Base-by-base conservation (phyloP, 306 rosid species). In the Vigna hirtella region DNA sequence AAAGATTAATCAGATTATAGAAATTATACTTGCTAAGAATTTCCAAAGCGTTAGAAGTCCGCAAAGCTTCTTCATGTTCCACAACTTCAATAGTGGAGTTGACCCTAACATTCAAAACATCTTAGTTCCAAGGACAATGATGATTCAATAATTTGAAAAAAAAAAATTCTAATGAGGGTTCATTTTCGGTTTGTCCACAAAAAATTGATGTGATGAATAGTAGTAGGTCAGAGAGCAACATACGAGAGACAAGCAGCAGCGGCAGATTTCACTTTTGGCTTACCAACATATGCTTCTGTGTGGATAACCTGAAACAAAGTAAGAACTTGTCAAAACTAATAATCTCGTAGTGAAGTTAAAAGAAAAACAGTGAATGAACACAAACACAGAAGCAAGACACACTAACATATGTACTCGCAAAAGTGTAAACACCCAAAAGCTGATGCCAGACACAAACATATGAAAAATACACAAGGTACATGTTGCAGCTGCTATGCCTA, bases 251-350 rank as follows among this genome's bases (percentile, higher is more conserved):
- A 95, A 64, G 99, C 84, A 57, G 88, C 86, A 42, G 91, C 98
- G 67, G 98, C 98, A 32, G 98, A 95, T 82, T 86, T 86, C 67
- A 95, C 99, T 87, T 95, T 95, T 4, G 98, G 92, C 84, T 83
- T 91, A 81, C 99, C 99, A 80, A 95, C 89, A 72, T 87, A 93
- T 15, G 86, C 81, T 90, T 95, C 99, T 0, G 93, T 87, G 77
- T 93, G 99, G 67, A 95, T 95, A 71, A 95, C 78, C 98, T 93
- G 87, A 82, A 63, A 78, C 50, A 30, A 42, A 9, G 72, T 50
- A 26, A 4, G 63, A 66, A 71, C 24, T 8, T 59, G 47, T 28
- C 26, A 28, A 67, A 69, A 63, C 24, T 76, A 61, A 48, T 20
- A 52, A 70, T 16, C 28, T 16, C 28, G 24, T 2, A 28, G 50